phyloP scores from a whole-genome alignment of 148 eudicot genomes.

The Rhododendron simsii region DNA sequence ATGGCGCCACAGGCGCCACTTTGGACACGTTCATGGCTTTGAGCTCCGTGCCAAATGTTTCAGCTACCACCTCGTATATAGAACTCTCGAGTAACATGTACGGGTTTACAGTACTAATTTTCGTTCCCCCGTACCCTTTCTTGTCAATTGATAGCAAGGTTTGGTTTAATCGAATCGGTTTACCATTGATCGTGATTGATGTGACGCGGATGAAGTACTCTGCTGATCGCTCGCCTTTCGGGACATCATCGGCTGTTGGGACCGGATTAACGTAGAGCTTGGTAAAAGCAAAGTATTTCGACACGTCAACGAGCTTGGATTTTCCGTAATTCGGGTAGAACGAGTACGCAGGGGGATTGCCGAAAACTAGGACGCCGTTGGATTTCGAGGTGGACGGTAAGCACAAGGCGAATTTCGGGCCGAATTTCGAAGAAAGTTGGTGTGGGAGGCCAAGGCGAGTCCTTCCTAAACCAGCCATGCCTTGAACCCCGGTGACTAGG shows the following conservation, averaged over 20 bases:
- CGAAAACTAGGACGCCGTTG: constrained; percentile 33
- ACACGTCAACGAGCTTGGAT: constrained; percentile 14
- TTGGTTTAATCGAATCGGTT: constrained; percentile 12
- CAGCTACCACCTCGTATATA: constrained; percentile 3
- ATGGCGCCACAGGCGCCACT: constrained; percentile 9
- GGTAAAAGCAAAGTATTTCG: constrained; percentile 27
- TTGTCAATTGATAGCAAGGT: constrained; percentile 16
- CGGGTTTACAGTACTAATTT: constrained; percentile 35
- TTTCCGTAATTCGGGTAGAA: constrained; percentile 19
- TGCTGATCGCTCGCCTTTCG: constrained; percentile 12
- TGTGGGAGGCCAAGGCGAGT: constrained; percentile 21
- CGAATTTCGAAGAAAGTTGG: constrained; percentile 29
- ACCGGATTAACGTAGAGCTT: constrained; percentile 34
- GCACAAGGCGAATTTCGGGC: constrained; percentile 36
- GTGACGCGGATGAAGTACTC: constrained; percentile 39
- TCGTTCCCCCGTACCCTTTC: constrained; percentile 35
- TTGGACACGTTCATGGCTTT: background rate
- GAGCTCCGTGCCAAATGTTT: constrained; percentile 1
- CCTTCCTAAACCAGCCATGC: constrained; percentile 45
- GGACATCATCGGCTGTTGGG: constrained; percentile 19
- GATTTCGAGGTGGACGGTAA: constrained; percentile 17
- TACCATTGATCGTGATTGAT: constrained; percentile 21
- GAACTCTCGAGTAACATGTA: constrained; percentile 14
- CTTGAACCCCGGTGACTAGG: constrained; percentile 27
- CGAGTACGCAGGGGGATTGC: constrained; percentile 40